Evolutionary conservation across 257 asterid genomes (phyloP).

Genomic region (Solanum paucissectum): DNA sequence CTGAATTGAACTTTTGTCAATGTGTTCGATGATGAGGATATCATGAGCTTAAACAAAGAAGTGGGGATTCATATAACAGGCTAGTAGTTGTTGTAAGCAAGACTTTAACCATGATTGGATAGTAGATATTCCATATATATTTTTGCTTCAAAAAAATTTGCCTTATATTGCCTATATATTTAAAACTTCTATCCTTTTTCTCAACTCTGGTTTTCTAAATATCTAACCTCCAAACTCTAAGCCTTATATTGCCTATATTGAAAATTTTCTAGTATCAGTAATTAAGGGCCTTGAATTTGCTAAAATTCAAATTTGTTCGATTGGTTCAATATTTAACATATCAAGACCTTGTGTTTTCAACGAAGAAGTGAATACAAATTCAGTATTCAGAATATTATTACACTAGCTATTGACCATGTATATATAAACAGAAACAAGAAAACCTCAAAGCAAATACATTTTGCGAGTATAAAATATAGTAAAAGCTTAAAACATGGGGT

Average conservation of each 20-base stretch:
- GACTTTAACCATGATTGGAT: not conserved
- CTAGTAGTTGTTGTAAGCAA: not conserved
- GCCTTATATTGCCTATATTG: not conserved
- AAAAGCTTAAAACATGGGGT: not conserved
- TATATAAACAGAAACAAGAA: not conserved
- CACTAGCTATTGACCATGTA: not conserved
- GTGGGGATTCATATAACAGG: not conserved
- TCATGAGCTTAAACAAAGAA: not conserved
- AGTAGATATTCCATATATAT: not conserved
- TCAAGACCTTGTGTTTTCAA: not conserved
- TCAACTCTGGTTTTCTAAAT: not conserved
- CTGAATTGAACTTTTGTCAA: not conserved
- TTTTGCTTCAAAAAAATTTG: not conserved
- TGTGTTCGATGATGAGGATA: not conserved
- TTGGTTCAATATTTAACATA: not conserved
- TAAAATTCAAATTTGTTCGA: too few species aligned
- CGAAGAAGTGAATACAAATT: not conserved
- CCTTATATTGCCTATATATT: not conserved
- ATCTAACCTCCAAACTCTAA: not conserved
- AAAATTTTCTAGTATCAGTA: not conserved
- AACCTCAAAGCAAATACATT: not conserved
- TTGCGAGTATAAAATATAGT: not conserved
- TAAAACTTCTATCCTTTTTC: not conserved
- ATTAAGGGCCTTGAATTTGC: not conserved
- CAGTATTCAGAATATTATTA: not conserved